Percentiles rank a stretch among this genome's conserved stretches.
phyloP scores from a whole-genome alignment of 192 early-diverging fungal genomes.

The Polychytrium aggregatum region DNA sequence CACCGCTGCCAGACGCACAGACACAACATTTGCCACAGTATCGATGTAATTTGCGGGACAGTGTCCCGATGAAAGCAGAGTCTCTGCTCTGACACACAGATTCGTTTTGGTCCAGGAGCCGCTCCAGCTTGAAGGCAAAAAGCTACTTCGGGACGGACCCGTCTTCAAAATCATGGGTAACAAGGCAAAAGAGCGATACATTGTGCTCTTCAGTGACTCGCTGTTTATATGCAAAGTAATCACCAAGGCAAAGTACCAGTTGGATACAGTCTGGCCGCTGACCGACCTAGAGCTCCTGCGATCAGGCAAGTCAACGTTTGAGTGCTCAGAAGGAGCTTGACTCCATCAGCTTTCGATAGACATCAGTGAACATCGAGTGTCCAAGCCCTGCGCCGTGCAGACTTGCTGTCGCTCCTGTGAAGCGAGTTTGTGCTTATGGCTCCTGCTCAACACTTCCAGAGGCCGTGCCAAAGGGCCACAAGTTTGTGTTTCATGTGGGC shows the following conservation, averaged over 20 bases:
- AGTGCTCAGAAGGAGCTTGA: too few relatives aligned
- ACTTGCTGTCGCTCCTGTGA: too few relatives aligned
- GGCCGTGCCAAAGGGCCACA: constrained; percentile 13
- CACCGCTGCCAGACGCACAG: too few relatives aligned
- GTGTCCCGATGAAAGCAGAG: too few relatives aligned
- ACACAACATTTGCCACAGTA: too few relatives aligned
- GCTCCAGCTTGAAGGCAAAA: constrained; percentile 29
- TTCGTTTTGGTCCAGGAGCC: constrained; percentile 12
- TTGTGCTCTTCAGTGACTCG: constrained; percentile 33
- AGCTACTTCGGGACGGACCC: constrained; percentile 32
- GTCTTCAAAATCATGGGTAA: constrained; percentile 13
- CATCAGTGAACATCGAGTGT: neutral
- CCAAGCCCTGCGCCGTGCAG: too few relatives aligned
- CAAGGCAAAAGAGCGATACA: constrained; percentile 35
- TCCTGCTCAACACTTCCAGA: constrained; percentile 17
- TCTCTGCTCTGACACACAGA: too few relatives aligned
- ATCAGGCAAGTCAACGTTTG: too few relatives aligned
- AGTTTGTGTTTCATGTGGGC: constrained; percentile 13
- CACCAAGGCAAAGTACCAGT: constrained; percentile 16
- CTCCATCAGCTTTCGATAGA: too few relatives aligned
- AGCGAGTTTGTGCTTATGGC: neutral
- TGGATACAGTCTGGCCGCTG: constrained; percentile 10
- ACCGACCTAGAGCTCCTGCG: neutral
- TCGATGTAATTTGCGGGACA: too few relatives aligned
- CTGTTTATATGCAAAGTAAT: constrained; percentile 34